Base-by-base conservation (phyloP, 1,284 basidiomycete genomes). In the Heimioporus punctisporus region DNA sequence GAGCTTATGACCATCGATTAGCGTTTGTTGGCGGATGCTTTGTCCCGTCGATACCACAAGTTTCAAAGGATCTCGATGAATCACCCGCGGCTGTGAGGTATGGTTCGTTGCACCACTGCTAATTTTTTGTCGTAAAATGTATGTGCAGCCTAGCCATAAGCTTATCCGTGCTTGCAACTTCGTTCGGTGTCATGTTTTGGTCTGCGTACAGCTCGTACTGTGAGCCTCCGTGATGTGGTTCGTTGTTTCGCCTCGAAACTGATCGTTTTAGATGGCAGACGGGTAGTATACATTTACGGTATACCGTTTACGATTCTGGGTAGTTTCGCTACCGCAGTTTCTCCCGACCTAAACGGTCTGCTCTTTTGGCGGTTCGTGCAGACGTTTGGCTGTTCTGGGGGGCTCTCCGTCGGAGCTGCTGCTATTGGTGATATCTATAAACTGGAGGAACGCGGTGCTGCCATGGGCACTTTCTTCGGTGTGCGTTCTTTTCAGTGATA, bases 281-380 rank as follows among this genome's bases (percentile, higher is more conserved):
- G 72, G 44, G 63, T 65, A 1, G 66, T 80, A 34, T 83, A 79
- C 57, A 56, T 84, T 14, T 62, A 64, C 51, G 75, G 73, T 31
- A 66, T 82, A 51, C 82, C 82, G 0, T 72, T 83, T 28, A 72
- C 76, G 51, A 70, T 75, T 12, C 55, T 77, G 1, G 78, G 70
- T 9, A 77, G 71, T 23, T 64, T 83, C 17, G 79, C 77, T 14
- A 74, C 78, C 0, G 75, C 77, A 0, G 46, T 64, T 3, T 73
- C 73, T 9, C 54, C 65, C 0, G 68, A 60, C 12, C 50, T 83
- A 6, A 64, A 61, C 1, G 61, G 60, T 19, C 59, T 83, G 15
- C 74, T 83, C 47, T 72, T 73, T 10, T 80, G 77, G 46, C 73
- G 82, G 6, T 74, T 78, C 26, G 58, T 84, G 5, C 81, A 83